Evolutionary conservation across 331 rosid genomes (phyloP), one percentile per base, ranked within the genome.

Genomic region (Malus hybrid): DNA sequence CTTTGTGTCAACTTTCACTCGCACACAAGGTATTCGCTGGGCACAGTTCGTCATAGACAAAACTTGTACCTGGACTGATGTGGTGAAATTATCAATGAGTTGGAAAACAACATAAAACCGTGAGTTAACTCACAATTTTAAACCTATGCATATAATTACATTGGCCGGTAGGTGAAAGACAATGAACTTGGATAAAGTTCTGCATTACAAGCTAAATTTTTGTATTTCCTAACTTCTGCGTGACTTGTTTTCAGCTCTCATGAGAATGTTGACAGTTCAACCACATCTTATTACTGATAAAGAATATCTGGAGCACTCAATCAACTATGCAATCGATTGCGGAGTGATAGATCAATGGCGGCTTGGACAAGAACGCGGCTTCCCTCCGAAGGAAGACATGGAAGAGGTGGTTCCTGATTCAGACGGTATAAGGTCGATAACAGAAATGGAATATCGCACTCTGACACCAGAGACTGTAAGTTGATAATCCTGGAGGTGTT

Each of bases 281-380:
- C 88, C 90, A 22, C 79, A 94, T 77, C 72, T 84, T 74, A 75
- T 87, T 33, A 87, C 93, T 15, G 97, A 94, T 70, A 92, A 84
- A 85, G 88, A 81, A 68, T 94, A 90, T 84, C 80, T 94, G 63
- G 90, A 87, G 85, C 92, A 77, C 70, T 65, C 89, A 46, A 85
- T 94, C 80, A 86, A 75, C 83, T 90, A 87, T 84, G 99, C 99
- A 66, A 90, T 92, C 66, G 69, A 92, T 32, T 90, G 97, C 62
- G 99, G 99, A 14, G 85, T 92, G 76, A 87, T 83, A 39, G 97
- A 94, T 81, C 97, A 94, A 79, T 94, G 99, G 99, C 66, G 73
- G 29, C 90, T 82, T 0, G 97, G 92, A 18, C 87, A 87, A 48
- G 75, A 65, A 1, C 78, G 86, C 0, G 99, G 96, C 66, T 88